Percentiles rank a stretch among this genome's conserved stretches.
These are phyloP conservation scores for Penicillium aurantiogriseum DNA, from an alignment of 2,329 filamentous ascomycete species.

Conservation along the genomic window DNA sequence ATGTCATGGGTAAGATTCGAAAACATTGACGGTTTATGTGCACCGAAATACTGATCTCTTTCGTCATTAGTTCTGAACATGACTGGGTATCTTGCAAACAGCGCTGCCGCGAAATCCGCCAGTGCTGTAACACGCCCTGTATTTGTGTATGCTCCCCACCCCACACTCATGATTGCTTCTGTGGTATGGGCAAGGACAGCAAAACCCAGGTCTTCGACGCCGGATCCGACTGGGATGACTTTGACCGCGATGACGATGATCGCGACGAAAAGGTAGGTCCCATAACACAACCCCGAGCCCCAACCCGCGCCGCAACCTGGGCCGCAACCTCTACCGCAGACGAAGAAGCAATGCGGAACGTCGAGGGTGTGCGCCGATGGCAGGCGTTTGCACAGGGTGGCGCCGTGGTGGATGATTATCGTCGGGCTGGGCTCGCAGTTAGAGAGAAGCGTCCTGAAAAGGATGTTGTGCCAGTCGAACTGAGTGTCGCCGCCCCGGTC, in stretches of 20 bases:
- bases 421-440: background rate
- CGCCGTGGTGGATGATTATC: background rate
- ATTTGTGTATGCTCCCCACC: conserved; percentile 2
- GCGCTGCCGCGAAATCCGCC: background rate
- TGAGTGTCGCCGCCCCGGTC: background rate
- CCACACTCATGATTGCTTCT: background rate
- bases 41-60: background rate
- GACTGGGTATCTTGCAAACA: conserved; percentile 2
- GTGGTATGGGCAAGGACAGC: background rate
- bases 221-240: background rate
- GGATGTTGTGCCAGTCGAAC: background rate
- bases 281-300: no score
- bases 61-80: background rate
- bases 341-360: background rate
- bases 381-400: background rate
- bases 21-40: background rate
- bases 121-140: background rate
- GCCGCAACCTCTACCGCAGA: background rate
- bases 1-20: conserved; percentile 52
- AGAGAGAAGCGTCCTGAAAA: background rate
- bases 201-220: background rate
- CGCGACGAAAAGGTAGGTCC: background rate
- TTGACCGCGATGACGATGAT: background rate
- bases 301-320: background rate
- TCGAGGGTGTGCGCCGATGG: background rate